These are phyloP conservation scores for Salicornia ramosissima DNA, from an alignment of 148 eudicot species.

Conservation along the genomic window DNA sequence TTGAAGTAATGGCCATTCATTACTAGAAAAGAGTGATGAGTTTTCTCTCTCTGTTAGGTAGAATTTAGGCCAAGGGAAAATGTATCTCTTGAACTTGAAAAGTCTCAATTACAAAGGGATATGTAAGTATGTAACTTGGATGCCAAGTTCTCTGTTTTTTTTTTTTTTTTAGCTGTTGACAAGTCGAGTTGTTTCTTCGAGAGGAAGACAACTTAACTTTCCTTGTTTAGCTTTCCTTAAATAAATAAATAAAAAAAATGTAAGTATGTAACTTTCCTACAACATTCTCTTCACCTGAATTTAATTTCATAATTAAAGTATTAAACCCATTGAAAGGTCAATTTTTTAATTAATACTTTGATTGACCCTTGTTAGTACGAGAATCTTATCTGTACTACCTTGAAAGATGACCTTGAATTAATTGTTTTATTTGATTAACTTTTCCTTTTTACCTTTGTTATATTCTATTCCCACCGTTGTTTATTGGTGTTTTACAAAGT, in stretches of 20 bases:
- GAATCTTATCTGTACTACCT: background rate
- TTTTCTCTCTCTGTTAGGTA: constrained; percentile 23
- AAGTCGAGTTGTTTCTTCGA: too few relatives aligned
- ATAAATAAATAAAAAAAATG: too few relatives aligned
- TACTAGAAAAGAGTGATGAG: background rate
- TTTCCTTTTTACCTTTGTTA: background rate
- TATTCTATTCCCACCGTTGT: too few relatives aligned
- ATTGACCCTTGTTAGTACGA: constrained; percentile 8
- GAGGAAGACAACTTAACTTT: too few relatives aligned
- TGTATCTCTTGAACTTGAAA: too few relatives aligned
- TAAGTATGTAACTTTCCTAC: constrained; percentile 5
- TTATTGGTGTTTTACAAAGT: too few relatives aligned
- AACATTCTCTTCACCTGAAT: background rate
- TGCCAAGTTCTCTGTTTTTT: too few relatives aligned
- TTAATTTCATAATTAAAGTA: constrained; percentile 1
- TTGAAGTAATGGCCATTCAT: constrained; percentile 10
- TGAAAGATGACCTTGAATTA: background rate
- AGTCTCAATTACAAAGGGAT: too few relatives aligned
- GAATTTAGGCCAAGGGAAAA: constrained; percentile 16
- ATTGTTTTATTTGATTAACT: background rate
- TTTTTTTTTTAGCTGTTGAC: too few relatives aligned
- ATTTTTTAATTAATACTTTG: constrained; percentile 11
- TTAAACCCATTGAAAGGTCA: constrained; percentile 19
- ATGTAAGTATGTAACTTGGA: too few relatives aligned
- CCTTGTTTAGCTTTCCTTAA: too few relatives aligned